A percentile compares a stretch with the other conserved stretches of the same genome.
phyloP scores from a whole-genome alignment of 108 stramenopile species.

The Nannochloropsis gaditana region DNA sequence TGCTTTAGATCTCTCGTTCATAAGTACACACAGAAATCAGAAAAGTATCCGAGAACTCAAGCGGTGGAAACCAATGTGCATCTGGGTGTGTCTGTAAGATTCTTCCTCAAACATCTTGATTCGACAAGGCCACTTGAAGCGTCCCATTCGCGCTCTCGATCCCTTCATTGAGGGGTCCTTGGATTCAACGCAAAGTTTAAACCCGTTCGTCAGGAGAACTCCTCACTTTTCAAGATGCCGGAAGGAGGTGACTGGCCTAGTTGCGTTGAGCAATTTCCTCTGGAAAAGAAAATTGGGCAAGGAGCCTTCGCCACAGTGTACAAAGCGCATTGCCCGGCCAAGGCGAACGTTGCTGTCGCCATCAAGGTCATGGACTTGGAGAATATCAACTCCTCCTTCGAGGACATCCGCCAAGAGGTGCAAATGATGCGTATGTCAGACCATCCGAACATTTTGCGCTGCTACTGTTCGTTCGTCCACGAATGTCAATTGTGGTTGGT shows the following conservation, averaged over 20 bases:
- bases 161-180: too few species aligned
- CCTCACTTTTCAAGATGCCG: too few species aligned
- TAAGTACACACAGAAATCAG: too few species aligned
- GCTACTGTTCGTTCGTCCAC: constrained; percentile 79
- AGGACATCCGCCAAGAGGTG: constrained; percentile 85
- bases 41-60: too few species aligned
- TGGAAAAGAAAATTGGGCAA: constrained; percentile 66
- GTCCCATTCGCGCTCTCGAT: too few species aligned
- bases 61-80: too few species aligned
- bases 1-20: too few species aligned
- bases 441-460: constrained; percentile 78
- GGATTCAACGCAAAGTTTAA: too few species aligned
- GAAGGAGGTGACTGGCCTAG: constrained; percentile 42
- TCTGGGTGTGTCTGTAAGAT: too few species aligned
- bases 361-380: constrained; percentile 90
- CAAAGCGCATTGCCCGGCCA: constrained; percentile 56
- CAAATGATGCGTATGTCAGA: constrained; percentile 81
- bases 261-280: constrained; percentile 32
- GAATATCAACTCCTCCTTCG: constrained; percentile 62
- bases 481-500: constrained; percentile 83
- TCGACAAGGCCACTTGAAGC: too few species aligned
- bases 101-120: too few species aligned
- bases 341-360: constrained; percentile 35
- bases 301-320: constrained; percentile 92
- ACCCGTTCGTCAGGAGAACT: too few species aligned